These are phyloP conservation scores for Sabuloglossum arenarium DNA, from an alignment of 495 filamentous ascomycete genomes.

Conservation along the genomic window DNA sequence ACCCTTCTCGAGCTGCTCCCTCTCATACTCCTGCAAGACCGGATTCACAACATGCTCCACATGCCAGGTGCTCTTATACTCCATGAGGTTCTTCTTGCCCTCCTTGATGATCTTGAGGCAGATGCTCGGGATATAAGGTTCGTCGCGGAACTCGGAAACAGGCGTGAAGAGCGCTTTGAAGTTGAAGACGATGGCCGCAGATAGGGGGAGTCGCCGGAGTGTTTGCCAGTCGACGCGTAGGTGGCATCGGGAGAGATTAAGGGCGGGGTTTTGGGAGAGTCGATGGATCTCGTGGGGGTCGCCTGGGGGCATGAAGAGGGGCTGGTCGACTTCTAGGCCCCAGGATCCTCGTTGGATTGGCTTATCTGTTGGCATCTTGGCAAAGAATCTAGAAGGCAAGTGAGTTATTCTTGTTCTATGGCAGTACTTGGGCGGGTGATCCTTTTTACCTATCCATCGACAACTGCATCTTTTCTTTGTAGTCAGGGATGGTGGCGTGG, in stretches of 20 bases:
- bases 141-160: conserved; percentile 46
- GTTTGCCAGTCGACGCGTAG: conserved; percentile 92
- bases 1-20: conserved; percentile 48
- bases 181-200: conserved; percentile 62
- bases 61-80: conserved; percentile 77
- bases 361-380: conserved; percentile 48
- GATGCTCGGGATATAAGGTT: conserved; percentile 52
- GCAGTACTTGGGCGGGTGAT: neutral
- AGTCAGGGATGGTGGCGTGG: conserved; percentile 63
- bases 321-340: conserved; percentile 59
- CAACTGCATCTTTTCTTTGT: conserved; percentile 77
- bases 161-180: conserved; percentile 84
- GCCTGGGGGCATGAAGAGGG: conserved; percentile 61
- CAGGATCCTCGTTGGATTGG: conserved; percentile 81
- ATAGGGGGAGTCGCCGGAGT: conserved; percentile 58
- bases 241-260: conserved; percentile 38
- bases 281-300: conserved; percentile 43
- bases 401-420: neutral
- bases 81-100: conserved; percentile 54
- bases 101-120: conserved; percentile 45
- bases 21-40: conserved; percentile 39
- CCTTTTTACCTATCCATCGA: conserved; percentile 53
- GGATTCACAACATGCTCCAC: conserved; percentile 58
- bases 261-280: conserved; percentile 28
- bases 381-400: conserved; percentile 39